Evolutionary conservation across 805 yeast species (phyloP).

Genomic region (Metschnikowia similis): DNA sequence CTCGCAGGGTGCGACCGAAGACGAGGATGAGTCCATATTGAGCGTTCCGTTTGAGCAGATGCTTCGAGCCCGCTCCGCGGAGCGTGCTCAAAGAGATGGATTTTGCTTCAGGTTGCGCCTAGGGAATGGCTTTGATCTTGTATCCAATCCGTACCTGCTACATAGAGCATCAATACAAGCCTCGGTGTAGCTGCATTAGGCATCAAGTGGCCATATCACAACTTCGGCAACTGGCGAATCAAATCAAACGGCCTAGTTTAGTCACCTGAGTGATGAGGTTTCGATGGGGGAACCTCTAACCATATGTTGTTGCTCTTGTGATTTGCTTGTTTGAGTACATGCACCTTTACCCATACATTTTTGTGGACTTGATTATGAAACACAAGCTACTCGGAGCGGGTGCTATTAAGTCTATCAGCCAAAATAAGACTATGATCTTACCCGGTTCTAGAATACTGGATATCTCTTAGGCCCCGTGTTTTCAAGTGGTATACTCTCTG

Average conservation of each 20-base stretch:
- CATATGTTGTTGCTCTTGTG: too few relatives aligned
- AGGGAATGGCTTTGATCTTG: slow-evolving; percentile 14
- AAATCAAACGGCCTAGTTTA: too few relatives aligned
- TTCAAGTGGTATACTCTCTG: slow-evolving; percentile 8
- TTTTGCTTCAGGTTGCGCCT: slow-evolving; percentile 9
- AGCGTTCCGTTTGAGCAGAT: slow-evolving; percentile 22
- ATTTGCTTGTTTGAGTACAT: too few relatives aligned
- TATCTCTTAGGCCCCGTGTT: neutral
- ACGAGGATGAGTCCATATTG: slow-evolving; percentile 18
- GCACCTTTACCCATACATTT: neutral
- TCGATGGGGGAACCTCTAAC: too few relatives aligned
- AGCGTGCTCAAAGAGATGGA: slow-evolving; percentile 12
- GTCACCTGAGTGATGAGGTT: too few relatives aligned
- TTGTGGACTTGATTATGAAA: neutral
- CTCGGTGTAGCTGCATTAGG: neutral
- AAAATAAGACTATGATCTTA: too few relatives aligned
- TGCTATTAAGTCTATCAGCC: too few relatives aligned
- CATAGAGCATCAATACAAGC: slow-evolving; percentile 6
- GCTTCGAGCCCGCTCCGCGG: slow-evolving; percentile 19
- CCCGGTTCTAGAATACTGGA: too few relatives aligned
- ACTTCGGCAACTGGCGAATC: too few relatives aligned
- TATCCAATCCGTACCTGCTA: slow-evolving; percentile 8
- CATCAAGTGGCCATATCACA: too few relatives aligned
- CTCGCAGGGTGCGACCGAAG: slow-evolving; percentile 22
- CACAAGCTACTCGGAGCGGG: neutral